Conservation (phyloP, 1,284 basidiomycete genomes). For the Malassezia japonica region DNA sequence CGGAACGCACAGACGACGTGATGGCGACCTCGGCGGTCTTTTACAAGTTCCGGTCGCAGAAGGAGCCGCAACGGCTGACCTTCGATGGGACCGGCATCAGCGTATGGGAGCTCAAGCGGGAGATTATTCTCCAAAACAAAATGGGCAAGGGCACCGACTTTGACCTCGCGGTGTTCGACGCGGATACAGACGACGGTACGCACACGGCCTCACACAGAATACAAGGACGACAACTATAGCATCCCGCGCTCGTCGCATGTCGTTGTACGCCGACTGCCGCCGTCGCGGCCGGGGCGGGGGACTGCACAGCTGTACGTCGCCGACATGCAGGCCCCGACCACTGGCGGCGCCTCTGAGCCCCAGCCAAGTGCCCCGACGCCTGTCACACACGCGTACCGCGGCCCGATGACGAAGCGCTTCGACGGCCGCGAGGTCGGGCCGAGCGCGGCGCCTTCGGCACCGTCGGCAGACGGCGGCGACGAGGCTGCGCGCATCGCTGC, state of each 20-base stretch:
- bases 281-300: constrained; percentile 75
- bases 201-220: constrained; percentile 56
- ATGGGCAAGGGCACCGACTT: constrained; percentile 94
- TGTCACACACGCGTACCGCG: constrained; percentile 21
- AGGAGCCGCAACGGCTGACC: constrained; percentile 83
- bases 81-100: constrained; percentile 98
- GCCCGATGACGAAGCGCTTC: constrained; percentile 71
- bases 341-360: constrained; percentile 16
- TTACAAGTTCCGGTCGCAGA: constrained; percentile 94
- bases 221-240: constrained; percentile 79
- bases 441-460: background rate
- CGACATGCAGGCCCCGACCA: constrained; percentile 39
- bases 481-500: constrained; percentile 60
- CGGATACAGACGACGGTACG: constrained; percentile 36
- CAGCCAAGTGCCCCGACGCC: background rate
- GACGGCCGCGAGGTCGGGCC: constrained; percentile 58
- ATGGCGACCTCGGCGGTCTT: constrained; percentile 60
- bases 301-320: constrained; percentile 77
- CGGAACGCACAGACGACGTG: background rate
- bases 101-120: constrained; percentile 96
- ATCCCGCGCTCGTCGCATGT: constrained; percentile 91
- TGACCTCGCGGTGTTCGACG: constrained; percentile 69
- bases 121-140: constrained; percentile 91
- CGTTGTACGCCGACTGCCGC: constrained; percentile 78
- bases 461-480: constrained; percentile 17